phyloP scores from a whole-genome alignment of 208 protist genomes.

The Trypanosoma platydactyli region DNA sequence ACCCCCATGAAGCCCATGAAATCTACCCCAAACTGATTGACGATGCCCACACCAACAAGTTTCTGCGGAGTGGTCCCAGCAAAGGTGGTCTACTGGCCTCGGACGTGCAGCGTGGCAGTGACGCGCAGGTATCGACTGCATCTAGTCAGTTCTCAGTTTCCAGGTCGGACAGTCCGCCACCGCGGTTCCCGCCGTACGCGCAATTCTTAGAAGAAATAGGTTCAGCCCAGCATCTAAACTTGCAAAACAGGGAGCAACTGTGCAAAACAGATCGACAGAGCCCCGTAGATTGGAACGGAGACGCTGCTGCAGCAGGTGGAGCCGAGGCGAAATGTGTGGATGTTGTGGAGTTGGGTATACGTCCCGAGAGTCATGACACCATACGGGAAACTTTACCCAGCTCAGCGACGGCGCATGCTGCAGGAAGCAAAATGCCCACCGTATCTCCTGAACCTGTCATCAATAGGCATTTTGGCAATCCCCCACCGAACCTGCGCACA shows the following conservation, averaged over 20 bases:
- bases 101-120: slow-evolving; percentile 16
- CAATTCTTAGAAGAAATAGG: slow-evolving; percentile 71
- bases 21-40: background rate
- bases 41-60: slow-evolving; percentile 8
- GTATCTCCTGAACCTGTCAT: background rate
- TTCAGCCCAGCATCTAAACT: slow-evolving; percentile 21
- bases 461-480: background rate
- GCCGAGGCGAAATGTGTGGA: background rate
- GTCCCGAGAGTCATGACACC: background rate
- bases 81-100: background rate
- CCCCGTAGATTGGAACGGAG: background rate
- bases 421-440: background rate
- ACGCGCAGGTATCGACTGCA: slow-evolving; percentile 6
- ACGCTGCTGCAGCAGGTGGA: background rate
- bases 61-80: slow-evolving; percentile 12
- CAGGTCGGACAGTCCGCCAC: slow-evolving; percentile 62
- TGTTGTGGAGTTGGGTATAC: slow-evolving; percentile 11
- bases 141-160: slow-evolving; percentile 23
- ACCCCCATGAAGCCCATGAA: background rate
- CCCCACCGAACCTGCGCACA: slow-evolving; percentile 1
- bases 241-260: background rate
- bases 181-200: slow-evolving; percentile 78
- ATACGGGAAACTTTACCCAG: background rate
- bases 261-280: background rate
- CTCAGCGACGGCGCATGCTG: background rate